phyloP scores from a whole-genome alignment of 306 rosid genomes.

The Rosa rugosa region DNA sequence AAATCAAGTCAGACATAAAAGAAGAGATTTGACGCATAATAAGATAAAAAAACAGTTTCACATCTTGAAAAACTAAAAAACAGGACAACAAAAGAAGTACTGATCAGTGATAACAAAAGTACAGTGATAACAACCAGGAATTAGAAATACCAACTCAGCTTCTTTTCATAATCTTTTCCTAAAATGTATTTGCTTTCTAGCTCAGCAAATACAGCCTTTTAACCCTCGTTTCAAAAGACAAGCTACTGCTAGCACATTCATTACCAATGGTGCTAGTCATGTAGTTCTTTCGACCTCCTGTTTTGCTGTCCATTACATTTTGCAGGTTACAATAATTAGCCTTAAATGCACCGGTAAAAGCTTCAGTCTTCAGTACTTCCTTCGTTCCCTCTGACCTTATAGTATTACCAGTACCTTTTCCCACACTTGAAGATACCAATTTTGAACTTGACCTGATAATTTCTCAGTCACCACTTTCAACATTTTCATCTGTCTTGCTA shows the following conservation, averaged over 20 bases:
- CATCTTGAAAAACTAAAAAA: neutral
- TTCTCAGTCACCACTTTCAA: neutral
- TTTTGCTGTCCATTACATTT: too few species aligned
- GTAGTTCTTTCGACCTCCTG: neutral
- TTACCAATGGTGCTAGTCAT: neutral
- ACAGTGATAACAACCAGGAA: neutral
- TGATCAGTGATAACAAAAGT: neutral
- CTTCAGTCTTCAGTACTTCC: neutral
- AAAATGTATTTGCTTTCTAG: too few species aligned
- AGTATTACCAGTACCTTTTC: neutral
- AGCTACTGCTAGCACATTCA: neutral
- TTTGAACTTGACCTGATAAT: neutral
- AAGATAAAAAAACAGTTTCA: neutral
- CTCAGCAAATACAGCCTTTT: neutral
- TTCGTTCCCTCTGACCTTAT: neutral
- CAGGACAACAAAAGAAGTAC: neutral
- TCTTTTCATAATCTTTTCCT: neutral
- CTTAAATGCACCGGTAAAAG: neutral
- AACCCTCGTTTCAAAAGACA: neutral
- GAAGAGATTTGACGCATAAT: neutral
- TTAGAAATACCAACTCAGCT: neutral
- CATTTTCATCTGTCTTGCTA: neutral
- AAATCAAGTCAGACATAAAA: too few species aligned
- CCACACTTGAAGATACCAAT: slow-evolving; percentile 2
- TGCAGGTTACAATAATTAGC: neutral